A percentile compares a stretch with the other conserved stretches of the same genome.
phyloP scores from a whole-genome alignment of 1,139 yeast genomes.

The Geotrichum aggregatum region DNA sequence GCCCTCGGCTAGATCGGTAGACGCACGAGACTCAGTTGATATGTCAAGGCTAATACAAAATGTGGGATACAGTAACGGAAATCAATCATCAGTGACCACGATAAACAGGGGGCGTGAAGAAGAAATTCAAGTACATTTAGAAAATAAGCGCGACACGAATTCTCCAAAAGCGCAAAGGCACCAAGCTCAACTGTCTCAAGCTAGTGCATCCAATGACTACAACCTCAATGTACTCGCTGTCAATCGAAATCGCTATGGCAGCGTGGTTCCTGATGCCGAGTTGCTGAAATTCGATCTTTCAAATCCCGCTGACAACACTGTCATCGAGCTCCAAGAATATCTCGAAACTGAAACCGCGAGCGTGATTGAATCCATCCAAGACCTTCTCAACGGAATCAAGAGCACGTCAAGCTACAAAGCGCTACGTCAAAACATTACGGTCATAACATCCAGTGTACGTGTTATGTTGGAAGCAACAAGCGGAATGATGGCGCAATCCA shows the following conservation, averaged over 20 bases:
- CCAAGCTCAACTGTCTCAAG: background rate
- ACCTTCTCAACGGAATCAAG: constrained; percentile 50
- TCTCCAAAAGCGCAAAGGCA: background rate
- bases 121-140: no score
- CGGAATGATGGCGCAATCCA: constrained; percentile 81
- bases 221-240: background rate
- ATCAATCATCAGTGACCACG: no score
- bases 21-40: background rate
- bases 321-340: constrained; percentile 76
- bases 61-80: no score
- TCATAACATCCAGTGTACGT: constrained; percentile 69
- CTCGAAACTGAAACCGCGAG: constrained; percentile 92
- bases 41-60: background rate
- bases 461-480: constrained; percentile 91
- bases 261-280: background rate
- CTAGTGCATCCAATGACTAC: background rate
- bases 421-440: constrained; percentile 64
- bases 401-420: constrained; percentile 68
- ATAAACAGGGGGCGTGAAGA: no score
- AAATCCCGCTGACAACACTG: constrained; percentile 75
- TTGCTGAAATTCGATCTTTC: constrained; percentile 60
- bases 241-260: background rate
- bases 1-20: constrained; percentile 16
- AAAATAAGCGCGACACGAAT: no score
- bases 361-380: constrained; percentile 85